A percentile compares a stretch with the other conserved stretches of the same genome.
These are phyloP conservation scores for Claviceps monticola DNA, from an alignment of 2,329 filamentous ascomycete species.

Conservation along the genomic window DNA sequence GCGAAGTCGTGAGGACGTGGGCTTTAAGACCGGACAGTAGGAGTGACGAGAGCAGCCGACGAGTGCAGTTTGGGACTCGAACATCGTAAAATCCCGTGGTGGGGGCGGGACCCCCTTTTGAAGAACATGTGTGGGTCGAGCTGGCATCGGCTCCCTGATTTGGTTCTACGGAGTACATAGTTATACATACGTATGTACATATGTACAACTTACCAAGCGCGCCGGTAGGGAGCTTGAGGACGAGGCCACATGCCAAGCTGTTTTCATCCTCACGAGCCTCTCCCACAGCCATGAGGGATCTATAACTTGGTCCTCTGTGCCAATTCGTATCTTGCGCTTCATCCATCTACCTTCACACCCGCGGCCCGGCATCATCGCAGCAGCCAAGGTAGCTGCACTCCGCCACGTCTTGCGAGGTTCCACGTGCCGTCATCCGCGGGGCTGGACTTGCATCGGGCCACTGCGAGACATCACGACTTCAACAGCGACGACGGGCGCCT, in stretches of 20 bases:
- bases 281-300: constrained; percentile 4
- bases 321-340: not conserved
- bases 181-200: no score
- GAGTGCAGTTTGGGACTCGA: not conserved
- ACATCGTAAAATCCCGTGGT: not conserved
- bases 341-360: not conserved
- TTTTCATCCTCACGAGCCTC: not conserved
- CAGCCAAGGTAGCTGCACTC: not conserved
- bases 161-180: not conserved
- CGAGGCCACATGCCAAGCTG: not conserved
- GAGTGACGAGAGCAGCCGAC: not conserved
- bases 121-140: not conserved
- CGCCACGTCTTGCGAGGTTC: not conserved
- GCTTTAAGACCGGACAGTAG: not conserved
- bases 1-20: not conserved
- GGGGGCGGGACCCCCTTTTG: not conserved
- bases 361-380: not conserved
- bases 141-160: no score
- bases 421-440: not conserved
- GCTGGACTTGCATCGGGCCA: not conserved
- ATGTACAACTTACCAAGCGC: no score
- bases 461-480: not conserved
- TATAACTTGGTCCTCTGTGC: not conserved
- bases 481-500: not conserved
- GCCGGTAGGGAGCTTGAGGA: no score